phyloP scores from a whole-genome alignment of 1,284 basidiomycete species.

The Trametes pubescens region DNA sequence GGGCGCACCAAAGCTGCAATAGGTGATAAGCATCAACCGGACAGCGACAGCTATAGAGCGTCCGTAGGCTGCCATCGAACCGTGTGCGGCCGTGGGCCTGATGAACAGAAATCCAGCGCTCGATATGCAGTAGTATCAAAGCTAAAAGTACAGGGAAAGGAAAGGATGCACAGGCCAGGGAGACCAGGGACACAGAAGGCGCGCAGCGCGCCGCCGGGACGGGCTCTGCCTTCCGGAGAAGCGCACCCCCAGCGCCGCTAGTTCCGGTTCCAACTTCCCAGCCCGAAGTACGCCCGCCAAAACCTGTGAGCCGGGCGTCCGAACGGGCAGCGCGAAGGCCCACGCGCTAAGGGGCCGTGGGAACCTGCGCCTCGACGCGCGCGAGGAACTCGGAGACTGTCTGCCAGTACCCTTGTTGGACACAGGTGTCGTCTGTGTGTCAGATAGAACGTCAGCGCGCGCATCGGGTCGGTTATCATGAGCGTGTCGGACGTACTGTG shows the following conservation, averaged over 20 bases:
- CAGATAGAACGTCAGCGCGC: neutral
- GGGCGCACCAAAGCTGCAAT: neutral
- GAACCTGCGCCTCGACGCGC: slow-evolving; percentile 4
- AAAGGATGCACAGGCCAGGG: slow-evolving; percentile 2
- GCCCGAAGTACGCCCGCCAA: slow-evolving; percentile 4
- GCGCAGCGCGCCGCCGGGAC: neutral
- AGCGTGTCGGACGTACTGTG: slow-evolving; percentile 37
- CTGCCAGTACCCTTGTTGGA: slow-evolving; percentile 47
- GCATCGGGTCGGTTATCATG: neutral
- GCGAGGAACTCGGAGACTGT: slow-evolving; percentile 42
- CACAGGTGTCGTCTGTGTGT: slow-evolving; percentile 47
- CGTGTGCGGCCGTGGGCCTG: neutral
- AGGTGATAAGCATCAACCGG: neutral
- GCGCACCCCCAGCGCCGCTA: neutral
- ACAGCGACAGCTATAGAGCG: neutral
- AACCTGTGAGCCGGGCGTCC: neutral
- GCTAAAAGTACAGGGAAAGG: slow-evolving; percentile 16
- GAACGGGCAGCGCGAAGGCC: neutral
- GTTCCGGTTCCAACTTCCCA: slow-evolving; percentile 5
- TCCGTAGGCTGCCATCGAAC: slow-evolving; percentile 1
- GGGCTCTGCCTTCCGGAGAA: slow-evolving; percentile 4
- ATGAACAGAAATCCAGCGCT: slow-evolving; percentile 5
- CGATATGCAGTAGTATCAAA: slow-evolving; percentile 11
- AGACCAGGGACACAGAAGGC: slow-evolving; percentile 5
- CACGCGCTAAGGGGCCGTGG: neutral